Base-by-base conservation (phyloP, 768 basidiomycete genomes). In the Kwoniella newhampshirensis region DNA sequence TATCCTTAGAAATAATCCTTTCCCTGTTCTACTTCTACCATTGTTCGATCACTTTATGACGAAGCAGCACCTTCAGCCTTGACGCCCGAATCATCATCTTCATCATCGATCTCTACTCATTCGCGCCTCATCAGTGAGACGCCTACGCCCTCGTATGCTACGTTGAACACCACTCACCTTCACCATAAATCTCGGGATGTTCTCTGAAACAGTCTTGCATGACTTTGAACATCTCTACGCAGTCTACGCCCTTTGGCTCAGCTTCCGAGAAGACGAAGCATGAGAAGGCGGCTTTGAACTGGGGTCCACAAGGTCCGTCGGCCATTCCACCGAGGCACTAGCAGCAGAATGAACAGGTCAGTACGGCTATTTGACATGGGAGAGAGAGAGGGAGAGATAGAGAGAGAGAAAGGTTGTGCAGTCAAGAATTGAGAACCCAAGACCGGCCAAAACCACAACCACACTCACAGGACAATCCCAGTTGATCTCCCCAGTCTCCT, bases 121-220 rank as follows among this genome's bases (percentile, higher is more conserved):
- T 15, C 30, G 26, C 42, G 25, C 36, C 32, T 27, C 25, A 27
- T 45, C 28, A 47, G 13, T 8, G 9, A n/a, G 20, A 15, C 32
- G 41, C 13, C 4, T 3, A 42, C 15, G 20, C 1, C 23, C 41
- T 42, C 28, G 36, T 37, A 45, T 30, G 11, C 17, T 17, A 47
- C 15, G n/a, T 28, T 42, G 28, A 53, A 35, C 12, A 17, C 8
- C 17, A 70, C 88, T 60, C 77, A 92, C 92, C 92, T 63, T 91
- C 89, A 15, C 86, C 90, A 75, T 98, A 98, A n/a, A 91, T 81
- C 23, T 98, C 93, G 0, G 94, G 94, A 77, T 98, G 89, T 57
- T 84, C 86, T 67, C 92, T 84, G 82, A 99, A 98, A 82, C 96
- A 99, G 52, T 87, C 85, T 65, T 99, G 96, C 96, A 99, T 99